Percentiles rank a stretch among this genome's conserved stretches.
These are phyloP conservation scores for Astrothelium subdiscretum DNA, from an alignment of 495 filamentous ascomycete genomes.

Conservation along the genomic window DNA sequence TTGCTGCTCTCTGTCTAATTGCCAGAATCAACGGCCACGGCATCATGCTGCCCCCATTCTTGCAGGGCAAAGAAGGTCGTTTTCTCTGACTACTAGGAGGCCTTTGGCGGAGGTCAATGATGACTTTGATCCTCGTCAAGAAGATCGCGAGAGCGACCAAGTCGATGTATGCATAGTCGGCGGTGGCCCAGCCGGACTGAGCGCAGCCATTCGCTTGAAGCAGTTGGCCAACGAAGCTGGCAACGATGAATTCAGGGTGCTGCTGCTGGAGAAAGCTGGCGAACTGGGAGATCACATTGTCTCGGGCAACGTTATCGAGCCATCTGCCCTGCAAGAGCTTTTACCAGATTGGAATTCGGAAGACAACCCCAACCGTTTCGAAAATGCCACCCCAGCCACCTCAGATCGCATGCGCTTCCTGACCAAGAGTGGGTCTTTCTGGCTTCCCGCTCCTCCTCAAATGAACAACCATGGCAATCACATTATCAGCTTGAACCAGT, in stretches of 20 bases:
- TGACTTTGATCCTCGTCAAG: slow-evolving; percentile 59
- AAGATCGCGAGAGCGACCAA: slow-evolving; percentile 80
- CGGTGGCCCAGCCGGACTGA: slow-evolving; percentile 84
- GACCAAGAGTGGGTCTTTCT: slow-evolving; percentile 67
- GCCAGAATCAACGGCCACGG: neutral
- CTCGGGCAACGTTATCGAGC: slow-evolving; percentile 91
- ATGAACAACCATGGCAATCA: slow-evolving; percentile 99
- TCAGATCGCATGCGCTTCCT: slow-evolving; percentile 88
- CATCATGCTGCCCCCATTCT: slow-evolving; percentile 6
- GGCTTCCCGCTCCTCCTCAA: slow-evolving; percentile 81
- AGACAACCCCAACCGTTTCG: slow-evolving; percentile 74
- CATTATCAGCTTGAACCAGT: slow-evolving; percentile 88
- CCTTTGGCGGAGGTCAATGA: slow-evolving; percentile 42
- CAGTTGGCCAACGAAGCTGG: slow-evolving; percentile 93
- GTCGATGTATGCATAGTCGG: slow-evolving; percentile 97
- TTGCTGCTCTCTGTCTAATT: neutral
- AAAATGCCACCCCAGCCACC: slow-evolving; percentile 68
- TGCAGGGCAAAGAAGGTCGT: slow-evolving; percentile 8
- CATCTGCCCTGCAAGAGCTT: slow-evolving; percentile 77
- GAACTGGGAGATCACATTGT: slow-evolving; percentile 93
- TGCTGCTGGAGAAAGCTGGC: slow-evolving; percentile 89
- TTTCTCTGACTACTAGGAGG: slow-evolving; percentile 11
- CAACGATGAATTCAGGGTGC: slow-evolving; percentile 87
- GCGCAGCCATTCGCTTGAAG: slow-evolving; percentile 87
- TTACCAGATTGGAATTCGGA: slow-evolving; percentile 88